phyloP scores from a whole-genome alignment of 164 flowering plant species.

The Magnolia kwangsiensis region DNA sequence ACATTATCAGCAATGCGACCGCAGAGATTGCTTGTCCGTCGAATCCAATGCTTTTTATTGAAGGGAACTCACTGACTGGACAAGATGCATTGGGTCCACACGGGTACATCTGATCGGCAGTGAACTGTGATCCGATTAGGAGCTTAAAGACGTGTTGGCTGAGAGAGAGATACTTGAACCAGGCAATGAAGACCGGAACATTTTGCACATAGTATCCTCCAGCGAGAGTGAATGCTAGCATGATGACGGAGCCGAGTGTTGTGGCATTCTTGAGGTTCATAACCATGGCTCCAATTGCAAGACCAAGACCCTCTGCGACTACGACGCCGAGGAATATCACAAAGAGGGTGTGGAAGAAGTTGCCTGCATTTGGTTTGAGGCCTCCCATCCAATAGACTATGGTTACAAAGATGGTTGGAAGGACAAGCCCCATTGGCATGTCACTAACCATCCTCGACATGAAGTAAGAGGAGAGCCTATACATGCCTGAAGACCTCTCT shows the following conservation, averaged over 20 bases:
- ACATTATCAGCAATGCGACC: constrained; percentile 47
- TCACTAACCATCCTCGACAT: constrained; percentile 48
- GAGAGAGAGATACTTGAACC: constrained; percentile 64
- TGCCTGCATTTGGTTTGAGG: constrained; percentile 26
- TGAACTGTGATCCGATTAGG: constrained; percentile 50
- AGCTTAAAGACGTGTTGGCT: constrained; percentile 55
- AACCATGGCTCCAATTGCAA: constrained; percentile 66
- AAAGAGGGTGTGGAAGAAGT: constrained; percentile 41
- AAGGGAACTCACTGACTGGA: constrained; percentile 41
- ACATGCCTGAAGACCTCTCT: constrained; percentile 57
- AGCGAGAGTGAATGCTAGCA: constrained; percentile 50
- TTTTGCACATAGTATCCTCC: constrained; percentile 70
- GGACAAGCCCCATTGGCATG: constrained; percentile 75
- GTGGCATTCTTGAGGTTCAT: constrained; percentile 62
- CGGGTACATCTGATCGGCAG: constrained; percentile 30
- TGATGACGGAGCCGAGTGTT: constrained; percentile 47
- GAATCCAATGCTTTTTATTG: constrained; percentile 42
- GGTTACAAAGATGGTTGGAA: constrained; percentile 53
- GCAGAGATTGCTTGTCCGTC: constrained; percentile 17
- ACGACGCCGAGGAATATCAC: constrained; percentile 41
- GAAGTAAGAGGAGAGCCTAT: constrained; percentile 72
- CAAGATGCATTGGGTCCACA: constrained; percentile 34
- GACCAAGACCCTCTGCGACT: constrained; percentile 66
- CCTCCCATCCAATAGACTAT: constrained; percentile 80
- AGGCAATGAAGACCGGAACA: constrained; percentile 55